phyloP scores from a whole-genome alignment of 805 yeast species.

The Metschnikowia rubicola region DNA sequence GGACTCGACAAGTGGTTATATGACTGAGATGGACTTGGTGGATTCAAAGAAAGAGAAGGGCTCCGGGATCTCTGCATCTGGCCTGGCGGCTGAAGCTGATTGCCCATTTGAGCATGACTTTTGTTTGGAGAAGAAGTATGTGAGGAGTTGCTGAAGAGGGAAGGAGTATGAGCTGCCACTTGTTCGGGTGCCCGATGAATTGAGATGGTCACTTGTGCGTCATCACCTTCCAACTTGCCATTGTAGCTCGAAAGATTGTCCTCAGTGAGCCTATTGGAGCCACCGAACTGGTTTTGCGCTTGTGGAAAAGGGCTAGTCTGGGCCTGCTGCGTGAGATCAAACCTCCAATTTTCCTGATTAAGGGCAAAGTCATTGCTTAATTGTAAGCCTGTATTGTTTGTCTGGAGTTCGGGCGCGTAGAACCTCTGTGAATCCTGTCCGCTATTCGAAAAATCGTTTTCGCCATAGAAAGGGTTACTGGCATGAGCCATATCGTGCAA shows the following conservation, averaged over 20 bases:
- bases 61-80: constrained; percentile 1
- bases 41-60: constrained; percentile 4
- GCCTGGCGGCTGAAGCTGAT: constrained; percentile 8
- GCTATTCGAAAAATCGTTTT: not conserved
- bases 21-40: constrained; percentile 6
- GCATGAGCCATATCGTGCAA: constrained; percentile 14
- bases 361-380: not conserved
- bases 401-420: not conserved
- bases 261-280: constrained; percentile 14
- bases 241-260: constrained; percentile 17
- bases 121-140: constrained; percentile 31
- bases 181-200: constrained; percentile 26
- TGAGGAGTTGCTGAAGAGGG: constrained; percentile 52
- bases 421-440: not conserved
- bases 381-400: not conserved
- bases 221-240: constrained; percentile 9
- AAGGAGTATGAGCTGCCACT: constrained; percentile 47
- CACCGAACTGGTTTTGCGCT: not conserved
- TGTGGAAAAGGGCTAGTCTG: constrained; percentile 1
- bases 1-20: constrained; percentile 7
- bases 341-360: constrained; percentile 1
- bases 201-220: constrained; percentile 17
- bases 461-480: not conserved
- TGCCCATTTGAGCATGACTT: constrained; percentile 27
- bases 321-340: not conserved